Conservation (phyloP, 2,329 filamentous ascomycete genomes). For the Neurospora sp. region DNA sequence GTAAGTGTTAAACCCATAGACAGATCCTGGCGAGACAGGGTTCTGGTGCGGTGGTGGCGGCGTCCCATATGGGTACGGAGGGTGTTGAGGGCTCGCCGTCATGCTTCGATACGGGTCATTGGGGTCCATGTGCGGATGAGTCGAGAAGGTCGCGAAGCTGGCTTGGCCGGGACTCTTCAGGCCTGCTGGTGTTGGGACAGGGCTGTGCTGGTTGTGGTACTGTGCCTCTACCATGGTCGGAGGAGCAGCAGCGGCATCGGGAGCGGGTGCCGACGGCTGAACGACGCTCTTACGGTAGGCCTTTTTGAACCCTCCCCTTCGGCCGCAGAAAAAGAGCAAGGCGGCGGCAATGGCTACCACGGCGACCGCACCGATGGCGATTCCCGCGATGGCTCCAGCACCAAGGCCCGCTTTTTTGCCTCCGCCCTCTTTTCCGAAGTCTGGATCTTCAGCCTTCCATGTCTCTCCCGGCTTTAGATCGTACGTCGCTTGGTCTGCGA, state of each 20-base stretch:
- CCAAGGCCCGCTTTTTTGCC: conserved; percentile 12
- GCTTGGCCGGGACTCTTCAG: conserved; percentile 25
- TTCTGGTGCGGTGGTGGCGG: conserved; percentile 13
- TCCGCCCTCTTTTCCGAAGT: too few relatives aligned
- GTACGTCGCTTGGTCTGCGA: conserved; percentile 35
- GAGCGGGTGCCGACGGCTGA: conserved; percentile 11
- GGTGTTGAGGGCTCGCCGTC: conserved; percentile 10
- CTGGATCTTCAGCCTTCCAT: conserved; percentile 10
- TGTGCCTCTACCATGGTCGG: conserved; percentile 20
- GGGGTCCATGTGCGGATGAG: conserved; percentile 7
- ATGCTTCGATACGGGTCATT: conserved; percentile 18
- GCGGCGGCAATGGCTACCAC: conserved; percentile 32
- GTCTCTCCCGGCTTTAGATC: conserved; percentile 47
- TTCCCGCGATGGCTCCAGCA: conserved; percentile 48
- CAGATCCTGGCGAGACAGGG: conserved; percentile 1
- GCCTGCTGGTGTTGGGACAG: conserved; percentile 1
- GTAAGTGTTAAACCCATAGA: conserved; percentile 1
- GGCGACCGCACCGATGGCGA: conserved; percentile 41
- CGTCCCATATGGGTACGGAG: neutral
- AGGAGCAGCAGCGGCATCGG: neutral
- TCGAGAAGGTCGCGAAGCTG: conserved; percentile 19
- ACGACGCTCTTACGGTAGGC: conserved; percentile 23
- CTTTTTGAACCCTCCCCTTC: conserved; percentile 28
- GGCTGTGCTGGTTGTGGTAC: conserved; percentile 9
- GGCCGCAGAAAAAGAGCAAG: conserved; percentile 39